These are phyloP conservation scores for Tolypocladium pustulatum DNA, from an alignment of 2,329 filamentous ascomycete species.

Conservation along the genomic window DNA sequence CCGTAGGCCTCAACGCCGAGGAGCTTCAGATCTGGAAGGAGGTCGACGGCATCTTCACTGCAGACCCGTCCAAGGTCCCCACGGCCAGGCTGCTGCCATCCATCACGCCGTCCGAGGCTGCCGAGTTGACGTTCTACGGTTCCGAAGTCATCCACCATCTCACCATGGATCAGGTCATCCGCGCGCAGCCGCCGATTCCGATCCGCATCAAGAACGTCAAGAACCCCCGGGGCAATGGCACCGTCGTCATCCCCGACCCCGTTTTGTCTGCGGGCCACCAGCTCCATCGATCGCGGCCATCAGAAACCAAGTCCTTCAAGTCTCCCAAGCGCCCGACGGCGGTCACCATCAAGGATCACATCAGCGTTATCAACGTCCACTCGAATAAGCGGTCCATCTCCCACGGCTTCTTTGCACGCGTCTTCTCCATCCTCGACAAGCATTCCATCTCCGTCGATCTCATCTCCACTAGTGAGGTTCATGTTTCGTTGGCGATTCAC, in stretches of 20 bases:
- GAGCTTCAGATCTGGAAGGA: constrained; percentile 99
- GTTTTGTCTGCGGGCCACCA: constrained; percentile 43
- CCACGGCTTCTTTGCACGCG: constrained; percentile 88
- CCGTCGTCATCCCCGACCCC: constrained; percentile 71
- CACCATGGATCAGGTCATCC: constrained; percentile 94
- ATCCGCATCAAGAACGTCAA: constrained; percentile 91
- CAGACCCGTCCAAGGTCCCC: constrained; percentile 80
- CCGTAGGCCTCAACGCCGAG: constrained; percentile 75
- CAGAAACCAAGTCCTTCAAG: constrained; percentile 24
- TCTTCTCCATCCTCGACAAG: constrained; percentile 83
- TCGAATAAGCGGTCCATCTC: constrained; percentile 94
- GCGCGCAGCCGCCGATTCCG: constrained; percentile 66
- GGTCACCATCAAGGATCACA: constrained; percentile 95
- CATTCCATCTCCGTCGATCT: constrained; percentile 87
- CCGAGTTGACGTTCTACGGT: constrained; percentile 88
- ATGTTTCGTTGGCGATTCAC: constrained; percentile 95
- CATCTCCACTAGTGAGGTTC: constrained; percentile 92
- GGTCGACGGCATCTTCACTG: constrained; percentile 85
- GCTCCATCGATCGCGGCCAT: constrained; percentile 41
- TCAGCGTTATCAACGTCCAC: constrained; percentile 95
- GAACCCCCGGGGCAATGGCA: constrained; percentile 69
- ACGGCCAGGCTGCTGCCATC: constrained; percentile 81
- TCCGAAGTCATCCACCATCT: constrained; percentile 97
- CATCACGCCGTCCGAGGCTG: constrained; percentile 90
- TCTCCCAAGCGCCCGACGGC: constrained; percentile 71